Conservation (phyloP, 441 rosid genomes). For the Capsella rubella region DNA sequence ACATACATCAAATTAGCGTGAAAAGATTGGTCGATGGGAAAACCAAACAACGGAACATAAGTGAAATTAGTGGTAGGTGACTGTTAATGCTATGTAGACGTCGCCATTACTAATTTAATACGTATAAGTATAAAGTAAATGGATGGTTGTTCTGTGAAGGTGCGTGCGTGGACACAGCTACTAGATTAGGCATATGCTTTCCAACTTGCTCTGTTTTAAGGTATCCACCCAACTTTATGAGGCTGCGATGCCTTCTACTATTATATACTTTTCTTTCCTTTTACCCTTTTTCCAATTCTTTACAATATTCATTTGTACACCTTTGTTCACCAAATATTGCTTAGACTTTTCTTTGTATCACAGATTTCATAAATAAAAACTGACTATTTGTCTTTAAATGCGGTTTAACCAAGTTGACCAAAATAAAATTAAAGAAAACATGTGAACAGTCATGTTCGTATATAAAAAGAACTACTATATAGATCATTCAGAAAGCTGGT, state of each 20-base stretch:
- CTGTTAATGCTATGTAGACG: too few species aligned
- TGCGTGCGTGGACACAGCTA: not conserved
- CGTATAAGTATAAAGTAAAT: not conserved
- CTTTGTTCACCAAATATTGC: not conserved
- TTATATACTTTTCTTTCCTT: not conserved
- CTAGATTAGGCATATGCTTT: not conserved
- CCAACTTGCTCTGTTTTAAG: conserved; percentile 31
- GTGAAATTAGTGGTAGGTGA: too few species aligned
- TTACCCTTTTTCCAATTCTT: not conserved
- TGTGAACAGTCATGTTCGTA: conserved; percentile 1
- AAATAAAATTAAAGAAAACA: not conserved
- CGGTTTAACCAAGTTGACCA: not conserved
- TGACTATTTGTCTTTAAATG: not conserved
- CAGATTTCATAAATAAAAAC: not conserved
- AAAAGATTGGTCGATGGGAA: too few species aligned
- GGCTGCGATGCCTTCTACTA: conserved; percentile 34
- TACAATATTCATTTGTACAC: not conserved
- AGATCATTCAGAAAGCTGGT: conserved; percentile 14
- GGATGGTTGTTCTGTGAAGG: not conserved
- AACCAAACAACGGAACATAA: too few species aligned
- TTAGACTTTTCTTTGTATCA: not conserved
- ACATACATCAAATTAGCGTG: too few species aligned
- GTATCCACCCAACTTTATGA: conserved; percentile 16
- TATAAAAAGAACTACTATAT: not conserved
- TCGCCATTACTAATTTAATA: too few species aligned